phyloP scores from a whole-genome alignment of 2,329 filamentous ascomycete genomes.

The Fusarium sp. region DNA sequence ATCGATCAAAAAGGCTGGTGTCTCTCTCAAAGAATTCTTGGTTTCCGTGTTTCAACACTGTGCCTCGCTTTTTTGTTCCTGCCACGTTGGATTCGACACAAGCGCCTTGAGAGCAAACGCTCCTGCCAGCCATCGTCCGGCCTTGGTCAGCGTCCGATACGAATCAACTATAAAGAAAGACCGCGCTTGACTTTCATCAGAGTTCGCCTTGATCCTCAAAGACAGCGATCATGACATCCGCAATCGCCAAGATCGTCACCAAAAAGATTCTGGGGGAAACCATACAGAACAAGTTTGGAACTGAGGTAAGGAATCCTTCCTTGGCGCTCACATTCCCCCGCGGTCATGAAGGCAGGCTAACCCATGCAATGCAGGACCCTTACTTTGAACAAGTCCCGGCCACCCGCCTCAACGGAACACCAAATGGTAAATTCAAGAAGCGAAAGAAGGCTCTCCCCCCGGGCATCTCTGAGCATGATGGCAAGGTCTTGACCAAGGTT shows the following conservation, averaged over 20 bases:
- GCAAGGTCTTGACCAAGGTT: slow-evolving; percentile 81
- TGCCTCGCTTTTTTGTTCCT: slow-evolving; percentile 16
- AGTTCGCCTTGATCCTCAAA: not conserved
- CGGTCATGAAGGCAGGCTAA: not conserved
- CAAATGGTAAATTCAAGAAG: slow-evolving; percentile 77
- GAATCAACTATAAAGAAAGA: slow-evolving; percentile 5
- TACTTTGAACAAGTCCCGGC: slow-evolving; percentile 86
- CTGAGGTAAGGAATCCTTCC: slow-evolving; percentile 54
- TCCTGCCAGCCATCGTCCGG: slow-evolving; percentile 18
- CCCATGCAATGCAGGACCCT: slow-evolving; percentile 77
- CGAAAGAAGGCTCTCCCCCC: slow-evolving; percentile 83
- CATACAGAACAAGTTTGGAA: slow-evolving; percentile 64
- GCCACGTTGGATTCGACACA: slow-evolving; percentile 9
- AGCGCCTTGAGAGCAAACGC: slow-evolving; percentile 41
- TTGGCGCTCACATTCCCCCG: not conserved
- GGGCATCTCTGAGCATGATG: slow-evolving; percentile 84
- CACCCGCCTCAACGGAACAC: slow-evolving; percentile 70
- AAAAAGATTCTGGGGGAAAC: slow-evolving; percentile 66
- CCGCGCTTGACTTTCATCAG: not conserved
- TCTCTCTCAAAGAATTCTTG: slow-evolving; percentile 4
- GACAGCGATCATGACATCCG: slow-evolving; percentile 56
- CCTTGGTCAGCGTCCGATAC: not conserved
- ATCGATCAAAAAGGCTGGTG: slow-evolving; percentile 8
- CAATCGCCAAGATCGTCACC: slow-evolving; percentile 62
- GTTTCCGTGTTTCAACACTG: slow-evolving; percentile 10